Evolutionary conservation across 2,329 filamentous ascomycete genomes (phyloP).

Genomic region (Calonectria hawksworthii): DNA sequence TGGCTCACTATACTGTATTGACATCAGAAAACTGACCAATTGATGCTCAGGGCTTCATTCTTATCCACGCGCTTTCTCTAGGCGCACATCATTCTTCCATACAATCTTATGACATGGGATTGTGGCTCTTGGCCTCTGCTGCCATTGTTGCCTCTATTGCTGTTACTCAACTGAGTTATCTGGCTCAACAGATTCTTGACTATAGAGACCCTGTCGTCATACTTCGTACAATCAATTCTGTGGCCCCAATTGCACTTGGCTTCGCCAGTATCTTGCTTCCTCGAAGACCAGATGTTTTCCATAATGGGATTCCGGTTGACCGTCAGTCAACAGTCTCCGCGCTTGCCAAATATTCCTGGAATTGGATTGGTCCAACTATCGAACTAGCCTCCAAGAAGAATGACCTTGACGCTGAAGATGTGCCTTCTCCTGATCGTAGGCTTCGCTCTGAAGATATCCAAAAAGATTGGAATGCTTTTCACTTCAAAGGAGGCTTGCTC

Average conservation of each 20-base stretch:
- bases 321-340: slow-evolving; percentile 72
- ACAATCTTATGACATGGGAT: slow-evolving; percentile 66
- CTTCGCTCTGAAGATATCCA: slow-evolving; percentile 66
- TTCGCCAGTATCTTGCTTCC: slow-evolving; percentile 70
- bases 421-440: slow-evolving; percentile 71
- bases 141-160: slow-evolving; percentile 59
- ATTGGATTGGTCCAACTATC: slow-evolving; percentile 73
- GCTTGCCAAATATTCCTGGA: slow-evolving; percentile 74
- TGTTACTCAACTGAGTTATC: slow-evolving; percentile 59
- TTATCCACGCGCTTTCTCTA: slow-evolving; percentile 66
- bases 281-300: slow-evolving; percentile 76
- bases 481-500: slow-evolving; percentile 69
- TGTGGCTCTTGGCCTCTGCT: slow-evolving; percentile 64
- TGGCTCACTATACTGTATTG: not conserved
- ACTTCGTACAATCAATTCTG: slow-evolving; percentile 62
- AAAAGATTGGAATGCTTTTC: slow-evolving; percentile 62
- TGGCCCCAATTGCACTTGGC: slow-evolving; percentile 59
- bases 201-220: slow-evolving; percentile 59
- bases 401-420: slow-evolving; percentile 72
- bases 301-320: slow-evolving; percentile 72
- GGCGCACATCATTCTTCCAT: slow-evolving; percentile 65
- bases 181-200: slow-evolving; percentile 48
- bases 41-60: slow-evolving; percentile 60
- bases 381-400: slow-evolving; percentile 68
- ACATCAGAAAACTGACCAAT: slow-evolving; percentile 9